Evolutionary conservation across 2,329 filamentous ascomycete genomes (phyloP).

Genomic region (Epichloe uncinata): DNA sequence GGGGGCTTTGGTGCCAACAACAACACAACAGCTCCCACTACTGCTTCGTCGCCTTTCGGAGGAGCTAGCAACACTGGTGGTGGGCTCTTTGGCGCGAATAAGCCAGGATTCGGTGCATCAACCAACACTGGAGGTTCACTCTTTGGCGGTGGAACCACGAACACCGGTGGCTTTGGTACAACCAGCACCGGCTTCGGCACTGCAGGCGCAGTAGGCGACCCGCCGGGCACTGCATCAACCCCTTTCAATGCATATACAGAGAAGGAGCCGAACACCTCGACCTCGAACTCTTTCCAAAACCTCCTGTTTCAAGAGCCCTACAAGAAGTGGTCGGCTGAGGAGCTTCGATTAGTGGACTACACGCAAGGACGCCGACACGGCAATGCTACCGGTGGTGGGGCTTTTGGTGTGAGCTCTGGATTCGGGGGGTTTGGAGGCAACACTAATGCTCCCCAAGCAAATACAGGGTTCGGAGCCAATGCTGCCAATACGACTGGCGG

Average conservation of each 20-base stretch:
- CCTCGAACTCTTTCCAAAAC: conserved; percentile 57
- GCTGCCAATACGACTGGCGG: conserved; percentile 21
- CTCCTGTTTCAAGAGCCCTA: conserved; percentile 69
- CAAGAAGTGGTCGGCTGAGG: conserved; percentile 82
- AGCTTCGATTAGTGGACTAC: conserved; percentile 76
- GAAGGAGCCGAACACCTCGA: conserved; percentile 51
- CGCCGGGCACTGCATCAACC: conserved; percentile 55
- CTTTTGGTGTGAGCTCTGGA: conserved; percentile 54
- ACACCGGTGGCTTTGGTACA: conserved; percentile 20
- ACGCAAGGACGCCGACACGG: conserved; percentile 73
- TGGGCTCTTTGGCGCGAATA: conserved; percentile 41
- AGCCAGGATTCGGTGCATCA: conserved; percentile 36
- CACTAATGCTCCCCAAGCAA: conserved; percentile 15
- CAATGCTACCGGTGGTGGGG: conserved; percentile 70
- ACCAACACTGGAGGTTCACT: conserved; percentile 28
- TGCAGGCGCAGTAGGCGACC: conserved; percentile 31
- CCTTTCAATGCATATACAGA: conserved; percentile 58
- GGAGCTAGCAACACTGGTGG: conserved; percentile 23
- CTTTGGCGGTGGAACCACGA: conserved; percentile 29
- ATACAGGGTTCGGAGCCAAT: conserved; percentile 33
- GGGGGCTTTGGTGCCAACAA: conserved; percentile 27
- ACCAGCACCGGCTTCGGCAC: conserved; percentile 36
- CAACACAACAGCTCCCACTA: conserved; percentile 15
- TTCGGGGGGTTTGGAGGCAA: conserved; percentile 39
- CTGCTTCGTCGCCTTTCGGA: conserved; percentile 28